Evolutionary conservation across 805 yeast genomes (phyloP), one percentile per base, ranked within the genome.

Genomic region (Ogataea pini): DNA sequence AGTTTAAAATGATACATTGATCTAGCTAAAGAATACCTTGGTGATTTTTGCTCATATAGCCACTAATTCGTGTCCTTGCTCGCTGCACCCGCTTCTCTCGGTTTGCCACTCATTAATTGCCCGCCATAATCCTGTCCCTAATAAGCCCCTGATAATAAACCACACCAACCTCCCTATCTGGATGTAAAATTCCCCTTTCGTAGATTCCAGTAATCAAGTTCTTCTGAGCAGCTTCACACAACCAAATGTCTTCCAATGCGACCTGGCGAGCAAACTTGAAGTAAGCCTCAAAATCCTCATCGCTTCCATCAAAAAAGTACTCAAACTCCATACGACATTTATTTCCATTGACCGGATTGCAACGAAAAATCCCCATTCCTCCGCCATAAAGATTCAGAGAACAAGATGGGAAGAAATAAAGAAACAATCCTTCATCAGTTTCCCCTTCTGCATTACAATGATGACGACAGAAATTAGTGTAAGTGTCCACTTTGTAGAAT

Each of bases 261-360:
- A 64, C 68, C 50, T 63, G 67, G 49, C 68, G 57, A 2, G 64
- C 67, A 54, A 64, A 64, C 33, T 56, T 55, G 44, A 50, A 63
- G 48, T 63, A 64, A 7, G 36, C 53, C 48, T 63, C 61, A 40
- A 59, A 64, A 4, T 59, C 61, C 44, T 61, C 65, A 12, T 59
- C 59, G n/a, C 51, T 24, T 17, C 64, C 65, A 18, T 58, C 57
- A 42, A 61, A 63, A 44, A 48, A 64, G 41, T 63, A 64, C 41
- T 64, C 68, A 45, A 64, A 63, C 49, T 64, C 67, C 64, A 61
- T 63, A 25, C 67, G 56, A 8, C 58, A 52, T 28, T 48, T 62
- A 45, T 51, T 52, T 2, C 62, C 67, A 25, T 47, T 48, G 28
- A 63, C 47, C n/a, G 68, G 68, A 44, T 53, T 52, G 29, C 59